Base-by-base conservation (phyloP, 225 moss, liverwort and hornwort species). In the Neckera pumila region DNA sequence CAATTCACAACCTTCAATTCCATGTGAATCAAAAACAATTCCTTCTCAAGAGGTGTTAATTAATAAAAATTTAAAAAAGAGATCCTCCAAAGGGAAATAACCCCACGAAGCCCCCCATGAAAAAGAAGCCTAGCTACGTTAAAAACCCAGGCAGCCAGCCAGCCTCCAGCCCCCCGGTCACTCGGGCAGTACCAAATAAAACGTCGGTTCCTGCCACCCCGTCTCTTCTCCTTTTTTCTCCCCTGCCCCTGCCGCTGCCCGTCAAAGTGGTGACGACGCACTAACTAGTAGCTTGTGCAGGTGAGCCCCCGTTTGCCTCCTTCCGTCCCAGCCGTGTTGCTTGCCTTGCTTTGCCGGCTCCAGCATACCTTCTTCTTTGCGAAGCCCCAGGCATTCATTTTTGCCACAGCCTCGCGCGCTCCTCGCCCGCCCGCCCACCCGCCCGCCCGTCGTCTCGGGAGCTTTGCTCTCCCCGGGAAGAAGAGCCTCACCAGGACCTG, bases 291-390 rank as follows among this genome's bases (percentile, higher is more conserved):
- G 83, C 82, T 77, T 67, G 89, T 77, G 84, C 88, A 88, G 88
- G 88, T 76, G 64, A 76, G 82, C 63, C 49, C 49, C n/a, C 53
- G 25, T 27, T 53, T 17, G 56, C 57, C 77, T 22, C 18, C n/a
- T n/a, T n/a, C n/a, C n/a, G n/a, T 51, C 51, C 51, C 65, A 64
- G 87, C 61, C 73, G 73, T 81, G 87, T 81, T 87, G 87, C 81
- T 87, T 81, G 86, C 85, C 77, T 73, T 63, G 45, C 85, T 40
- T 80, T 69, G 87, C 87, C 87, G 87, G 81, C 87, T 81, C 81
- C 62, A 49, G 87, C 87, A 17, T 12, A 72, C 30, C 61, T 71
- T 51, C n/a, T 70, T 45, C 58, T 42, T 56, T 19, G 12, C 86
- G 78, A 31, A 54, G 86, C 78, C 47, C 47, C 80, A n/a, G n/a